These are phyloP conservation scores for Euphrasia confusa DNA, from an alignment of 257 asterid genomes.

Conservation along the genomic window DNA sequence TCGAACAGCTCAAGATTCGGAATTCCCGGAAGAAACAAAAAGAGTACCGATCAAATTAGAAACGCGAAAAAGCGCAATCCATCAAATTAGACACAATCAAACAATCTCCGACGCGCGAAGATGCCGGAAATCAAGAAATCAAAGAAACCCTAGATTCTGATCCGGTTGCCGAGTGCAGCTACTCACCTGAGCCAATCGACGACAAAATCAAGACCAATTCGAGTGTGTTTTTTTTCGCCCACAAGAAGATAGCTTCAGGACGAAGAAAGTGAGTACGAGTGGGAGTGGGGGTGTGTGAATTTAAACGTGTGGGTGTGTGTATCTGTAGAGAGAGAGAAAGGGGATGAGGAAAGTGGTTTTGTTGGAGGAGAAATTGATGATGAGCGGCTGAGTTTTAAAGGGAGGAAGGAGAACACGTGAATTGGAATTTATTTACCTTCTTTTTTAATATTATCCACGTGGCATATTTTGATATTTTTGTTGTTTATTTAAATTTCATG, in stretches of 20 bases:
- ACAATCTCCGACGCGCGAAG: conserved; percentile 23
- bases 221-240: conserved; percentile 24
- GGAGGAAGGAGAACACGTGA: conserved; percentile 37
- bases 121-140: conserved; percentile 24
- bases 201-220: conserved; percentile 22
- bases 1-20: conserved; percentile 27
- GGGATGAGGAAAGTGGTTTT: conserved; percentile 24
- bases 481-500: neutral
- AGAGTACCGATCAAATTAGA: neutral
- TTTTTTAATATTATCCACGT: neutral
- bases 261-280: conserved; percentile 30
- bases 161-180: conserved; percentile 32
- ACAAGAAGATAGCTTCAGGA: conserved; percentile 27
- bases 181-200: conserved; percentile 34
- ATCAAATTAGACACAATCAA: neutral
- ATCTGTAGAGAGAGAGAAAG: conserved; percentile 14
- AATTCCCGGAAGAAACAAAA: conserved; percentile 18
- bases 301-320: conserved; percentile 22
- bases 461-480: neutral
- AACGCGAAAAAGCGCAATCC: conserved; percentile 1
- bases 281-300: conserved; percentile 22
- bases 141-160: conserved; percentile 42
- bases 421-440: conserved; percentile 5
- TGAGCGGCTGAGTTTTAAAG: conserved; percentile 40
- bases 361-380: conserved; percentile 23